Conservation (phyloP, 176 grass and related monocot species). For the Juncus inflexus region DNA sequence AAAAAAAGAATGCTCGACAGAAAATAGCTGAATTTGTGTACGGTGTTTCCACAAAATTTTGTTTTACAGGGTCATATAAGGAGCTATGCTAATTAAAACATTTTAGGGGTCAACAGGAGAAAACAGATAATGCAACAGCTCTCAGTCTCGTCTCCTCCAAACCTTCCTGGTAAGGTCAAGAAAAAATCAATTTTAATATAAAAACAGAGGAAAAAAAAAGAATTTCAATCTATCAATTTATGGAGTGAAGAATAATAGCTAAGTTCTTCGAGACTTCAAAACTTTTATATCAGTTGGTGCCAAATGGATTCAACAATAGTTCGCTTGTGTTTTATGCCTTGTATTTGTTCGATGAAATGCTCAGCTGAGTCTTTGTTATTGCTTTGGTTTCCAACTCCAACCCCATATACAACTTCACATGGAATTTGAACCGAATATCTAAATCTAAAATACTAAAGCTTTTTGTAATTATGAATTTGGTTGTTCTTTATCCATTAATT, state of each 20-base stretch:
- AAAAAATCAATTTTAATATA: neutral
- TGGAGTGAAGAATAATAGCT: no score
- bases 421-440: no score
- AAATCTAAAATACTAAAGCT: no score
- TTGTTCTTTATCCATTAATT: constrained; percentile 14
- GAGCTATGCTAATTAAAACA: neutral
- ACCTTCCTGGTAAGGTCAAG: constrained; percentile 29
- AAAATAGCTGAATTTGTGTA: no score
- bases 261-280: neutral
- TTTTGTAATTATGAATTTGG: neutral
- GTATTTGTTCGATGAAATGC: constrained; percentile 47
- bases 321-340: neutral
- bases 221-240: neutral
- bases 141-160: constrained; percentile 27
- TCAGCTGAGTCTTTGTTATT: neutral
- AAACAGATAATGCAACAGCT: constrained; percentile 31
- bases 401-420: no score
- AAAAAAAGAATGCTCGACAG: no score
- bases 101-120: no score
- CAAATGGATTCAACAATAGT: neutral
- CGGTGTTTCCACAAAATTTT: no score
- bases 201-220: neutral
- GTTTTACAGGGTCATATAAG: no score
- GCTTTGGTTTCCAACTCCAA: no score
- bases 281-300: neutral